These are phyloP conservation scores for Tarenaya hassleriana DNA, from an alignment of 345 rosid species.

Conservation along the genomic window DNA sequence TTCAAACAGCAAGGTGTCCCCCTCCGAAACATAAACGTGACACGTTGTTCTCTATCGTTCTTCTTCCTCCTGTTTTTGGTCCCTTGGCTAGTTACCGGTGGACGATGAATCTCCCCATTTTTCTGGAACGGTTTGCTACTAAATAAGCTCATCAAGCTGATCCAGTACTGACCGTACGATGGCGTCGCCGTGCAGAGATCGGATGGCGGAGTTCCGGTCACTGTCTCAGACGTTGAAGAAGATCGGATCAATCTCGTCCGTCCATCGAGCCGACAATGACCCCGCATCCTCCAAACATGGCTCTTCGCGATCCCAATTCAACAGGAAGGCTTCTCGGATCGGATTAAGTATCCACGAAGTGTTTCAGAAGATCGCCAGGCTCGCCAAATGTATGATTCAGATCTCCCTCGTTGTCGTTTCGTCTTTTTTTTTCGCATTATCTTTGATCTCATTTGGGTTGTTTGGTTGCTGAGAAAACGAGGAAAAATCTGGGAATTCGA, in stretches of 20 bases:
- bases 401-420: constrained; percentile 16
- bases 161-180: constrained; percentile 26
- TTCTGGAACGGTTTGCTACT: constrained; percentile 11
- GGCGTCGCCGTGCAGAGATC: constrained; percentile 63
- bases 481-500: not conserved
- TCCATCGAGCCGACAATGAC: constrained; percentile 22
- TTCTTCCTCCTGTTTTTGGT: constrained; percentile 6
- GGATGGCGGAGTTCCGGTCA: constrained; percentile 74
- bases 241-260: constrained; percentile 48
- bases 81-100: not conserved
- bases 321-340: constrained; percentile 63
- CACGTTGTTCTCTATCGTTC: not conserved
- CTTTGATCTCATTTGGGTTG: constrained; percentile 3
- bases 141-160: constrained; percentile 3
- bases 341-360: constrained; percentile 61
- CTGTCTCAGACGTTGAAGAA: constrained; percentile 60
- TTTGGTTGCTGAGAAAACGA: constrained; percentile 1
- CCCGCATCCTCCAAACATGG: constrained; percentile 28
- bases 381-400: constrained; percentile 50
- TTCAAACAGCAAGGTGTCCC: constrained; percentile 12
- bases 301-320: constrained; percentile 73
- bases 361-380: constrained; percentile 61
- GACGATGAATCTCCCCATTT: constrained; percentile 1
- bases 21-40: not conserved
- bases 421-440: not conserved